These are phyloP conservation scores for Blastomyces silverae DNA, from an alignment of 2,329 filamentous ascomycete species.

Conservation along the genomic window DNA sequence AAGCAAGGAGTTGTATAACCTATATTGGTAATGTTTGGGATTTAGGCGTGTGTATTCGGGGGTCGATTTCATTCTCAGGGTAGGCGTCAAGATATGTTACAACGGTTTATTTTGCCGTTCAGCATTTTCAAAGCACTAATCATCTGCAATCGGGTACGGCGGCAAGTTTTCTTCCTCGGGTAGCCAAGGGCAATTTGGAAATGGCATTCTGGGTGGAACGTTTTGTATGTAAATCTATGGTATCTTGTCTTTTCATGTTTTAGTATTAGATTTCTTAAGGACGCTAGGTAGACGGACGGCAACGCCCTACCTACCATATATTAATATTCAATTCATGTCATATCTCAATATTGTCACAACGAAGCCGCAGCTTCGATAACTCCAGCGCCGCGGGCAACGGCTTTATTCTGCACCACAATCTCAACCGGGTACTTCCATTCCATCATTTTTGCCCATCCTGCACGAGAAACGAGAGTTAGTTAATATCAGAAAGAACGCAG, in stretches of 20 bases:
- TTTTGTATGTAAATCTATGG: constrained; percentile 8
- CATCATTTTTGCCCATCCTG: constrained; percentile 92
- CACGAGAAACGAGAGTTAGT: constrained; percentile 13
- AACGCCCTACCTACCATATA: constrained; percentile 8
- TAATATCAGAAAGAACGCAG: constrained; percentile 13
- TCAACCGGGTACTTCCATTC: constrained; percentile 86
- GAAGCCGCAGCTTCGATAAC: constrained; percentile 50
- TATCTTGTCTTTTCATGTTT: constrained; percentile 4
- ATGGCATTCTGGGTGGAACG: background rate
- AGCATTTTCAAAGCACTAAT: background rate
- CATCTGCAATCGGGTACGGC: background rate
- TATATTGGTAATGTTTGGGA: background rate
- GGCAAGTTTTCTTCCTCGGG: background rate
- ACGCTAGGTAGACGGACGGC: too few species aligned
- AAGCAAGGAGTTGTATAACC: too few species aligned
- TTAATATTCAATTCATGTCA: constrained; percentile 4
- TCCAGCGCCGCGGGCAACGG: constrained; percentile 57
- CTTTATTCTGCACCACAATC: constrained; percentile 56
- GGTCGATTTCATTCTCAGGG: background rate
- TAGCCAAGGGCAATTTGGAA: background rate
- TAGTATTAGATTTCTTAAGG: background rate
- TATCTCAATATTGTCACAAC: constrained; percentile 27
- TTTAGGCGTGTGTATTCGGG: background rate
- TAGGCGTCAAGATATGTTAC: background rate
- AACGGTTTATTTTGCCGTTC: background rate